Percentiles rank a stretch among this genome's conserved stretches.
These are phyloP conservation scores for Hansenula lynferdii DNA, from an alignment of 1,139 yeast genomes.

Conservation along the genomic window DNA sequence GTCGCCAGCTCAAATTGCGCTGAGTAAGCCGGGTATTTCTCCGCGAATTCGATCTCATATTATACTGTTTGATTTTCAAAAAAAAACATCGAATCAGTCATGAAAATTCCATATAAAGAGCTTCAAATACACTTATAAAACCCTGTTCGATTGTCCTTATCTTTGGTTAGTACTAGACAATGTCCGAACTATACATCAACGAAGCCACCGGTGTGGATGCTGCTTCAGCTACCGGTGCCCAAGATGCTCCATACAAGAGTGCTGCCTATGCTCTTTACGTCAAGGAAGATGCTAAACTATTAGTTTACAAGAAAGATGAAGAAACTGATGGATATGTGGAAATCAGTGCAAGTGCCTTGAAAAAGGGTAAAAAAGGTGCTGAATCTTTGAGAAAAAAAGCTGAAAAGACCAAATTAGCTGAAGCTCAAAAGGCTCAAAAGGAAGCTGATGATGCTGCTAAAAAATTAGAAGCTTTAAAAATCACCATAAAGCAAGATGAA, in stretches of 20 bases:
- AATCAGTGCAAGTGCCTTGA: constrained; percentile 88
- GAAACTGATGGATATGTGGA: constrained; percentile 63
- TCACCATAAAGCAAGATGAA: constrained; percentile 66
- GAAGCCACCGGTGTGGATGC: constrained; percentile 68
- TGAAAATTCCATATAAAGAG: too few relatives aligned
- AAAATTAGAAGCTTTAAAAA: constrained; percentile 74
- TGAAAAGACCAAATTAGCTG: constrained; percentile 70
- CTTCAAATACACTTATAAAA: too few relatives aligned
- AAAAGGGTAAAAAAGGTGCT: constrained; percentile 95
- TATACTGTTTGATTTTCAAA: too few relatives aligned
- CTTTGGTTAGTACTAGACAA: neutral
- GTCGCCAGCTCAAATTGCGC: too few relatives aligned
- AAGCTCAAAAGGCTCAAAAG: constrained; percentile 53
- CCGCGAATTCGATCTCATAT: too few relatives aligned
- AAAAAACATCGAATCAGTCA: too few relatives aligned
- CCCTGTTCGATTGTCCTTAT: too few relatives aligned
- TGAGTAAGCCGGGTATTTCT: too few relatives aligned
- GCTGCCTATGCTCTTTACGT: constrained; percentile 77
- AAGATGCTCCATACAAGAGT: constrained; percentile 67
- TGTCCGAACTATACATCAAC: constrained; percentile 49
- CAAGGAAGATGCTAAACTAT: constrained; percentile 49
- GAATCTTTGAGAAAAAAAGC: constrained; percentile 88
- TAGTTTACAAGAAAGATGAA: constrained; percentile 60
- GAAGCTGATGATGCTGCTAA: constrained; percentile 68
- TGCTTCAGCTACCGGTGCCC: constrained; percentile 50